Base-by-base conservation (phyloP, 2,329 filamentous ascomycete species). In the Cercospora sp. region DNA sequence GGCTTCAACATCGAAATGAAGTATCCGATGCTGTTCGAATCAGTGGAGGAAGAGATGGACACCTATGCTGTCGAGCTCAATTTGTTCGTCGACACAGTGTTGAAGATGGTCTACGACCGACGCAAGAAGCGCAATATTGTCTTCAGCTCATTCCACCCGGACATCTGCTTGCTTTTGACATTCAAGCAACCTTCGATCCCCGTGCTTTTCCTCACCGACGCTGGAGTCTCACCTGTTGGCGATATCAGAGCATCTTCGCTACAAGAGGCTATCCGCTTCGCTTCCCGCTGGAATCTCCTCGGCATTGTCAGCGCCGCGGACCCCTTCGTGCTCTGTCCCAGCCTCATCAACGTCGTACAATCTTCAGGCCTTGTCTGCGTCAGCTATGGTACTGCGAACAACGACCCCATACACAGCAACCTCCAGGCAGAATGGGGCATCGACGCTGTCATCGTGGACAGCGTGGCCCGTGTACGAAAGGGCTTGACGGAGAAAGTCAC, bases 1-100 rank as follows among this genome's bases (percentile, higher is more conserved):
- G 94, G 95, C 13, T 99, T 99, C 86, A 98, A 99, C 80, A 97
- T 99, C 73, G 95, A 99, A 83, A 91, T 99, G 87, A 98, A 99
- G 81, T 99, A 99, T 78, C 95, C 95, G 5, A 98, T 98, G 94
- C 87, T 99, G 51, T 91, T 94, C 78, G 96, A 99, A 83, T 92
- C 89, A 67, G 93, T 97, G 79, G 92, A 96, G 78, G 91, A 97
- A 73, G 93, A 97, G 74, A 97, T 98, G 93, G 94, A 97, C 78
- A 91, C 92, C 3, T 97, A 97, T 77, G 94, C 93, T 0, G 92
- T 98, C 58, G 95, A 99, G 81, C 87, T 98, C 73, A 98, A 98
- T 81, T 93, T 91, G 1, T 99, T 98, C 79, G 94, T 96, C 77
- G 95, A 99, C 79, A 97, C 93, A 0, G 91, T 99, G 3, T 85